Percentiles rank a stretch among this genome's conserved stretches.
Conservation (phyloP, 2,329 filamentous ascomycete genomes). For the Cytospora mali region DNA sequence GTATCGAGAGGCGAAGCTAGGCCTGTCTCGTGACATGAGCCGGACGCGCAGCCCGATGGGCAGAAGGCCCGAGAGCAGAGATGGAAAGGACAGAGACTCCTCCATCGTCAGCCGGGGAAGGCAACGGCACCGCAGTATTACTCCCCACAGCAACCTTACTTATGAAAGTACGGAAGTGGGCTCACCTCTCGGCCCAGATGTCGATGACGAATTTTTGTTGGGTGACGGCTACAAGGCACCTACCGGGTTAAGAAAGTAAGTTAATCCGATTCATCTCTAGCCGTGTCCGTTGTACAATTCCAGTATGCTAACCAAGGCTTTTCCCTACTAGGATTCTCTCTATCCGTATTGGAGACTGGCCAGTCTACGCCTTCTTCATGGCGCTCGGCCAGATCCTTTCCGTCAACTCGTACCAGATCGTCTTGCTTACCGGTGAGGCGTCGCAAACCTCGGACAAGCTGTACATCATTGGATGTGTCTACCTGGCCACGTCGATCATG, state of each 20-base stretch:
- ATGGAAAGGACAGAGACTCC: slow-evolving; percentile 45
- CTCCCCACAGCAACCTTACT: slow-evolving; percentile 29
- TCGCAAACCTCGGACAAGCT: slow-evolving; percentile 61
- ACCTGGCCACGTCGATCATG: slow-evolving; percentile 57
- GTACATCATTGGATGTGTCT: slow-evolving; percentile 63
- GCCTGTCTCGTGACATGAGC: slow-evolving; percentile 47
- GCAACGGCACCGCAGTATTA: slow-evolving; percentile 32
- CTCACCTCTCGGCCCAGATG: slow-evolving; percentile 30
- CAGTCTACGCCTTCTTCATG: slow-evolving; percentile 63
- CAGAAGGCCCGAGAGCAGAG: slow-evolving; percentile 33
- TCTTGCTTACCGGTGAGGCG: slow-evolving; percentile 63
- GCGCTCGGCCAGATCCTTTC: slow-evolving; percentile 66
- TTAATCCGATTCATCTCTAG: neutral
- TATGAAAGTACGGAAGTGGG: slow-evolving; percentile 28
- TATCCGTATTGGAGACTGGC: slow-evolving; percentile 63
- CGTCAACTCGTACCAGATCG: slow-evolving; percentile 69
- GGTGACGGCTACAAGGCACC: slow-evolving; percentile 59
- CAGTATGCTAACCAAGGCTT: slow-evolving; percentile 9
- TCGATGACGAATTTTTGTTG: slow-evolving; percentile 52
- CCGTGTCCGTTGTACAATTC: neutral
- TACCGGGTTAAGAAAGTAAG: slow-evolving; percentile 56
- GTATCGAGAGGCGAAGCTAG: slow-evolving; percentile 61
- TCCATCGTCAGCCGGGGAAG: slow-evolving; percentile 31
- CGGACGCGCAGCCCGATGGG: slow-evolving; percentile 32
- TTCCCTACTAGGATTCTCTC: slow-evolving; percentile 42